phyloP scores from a whole-genome alignment of 345 rosid species.

The Nephelium lappaceum region DNA sequence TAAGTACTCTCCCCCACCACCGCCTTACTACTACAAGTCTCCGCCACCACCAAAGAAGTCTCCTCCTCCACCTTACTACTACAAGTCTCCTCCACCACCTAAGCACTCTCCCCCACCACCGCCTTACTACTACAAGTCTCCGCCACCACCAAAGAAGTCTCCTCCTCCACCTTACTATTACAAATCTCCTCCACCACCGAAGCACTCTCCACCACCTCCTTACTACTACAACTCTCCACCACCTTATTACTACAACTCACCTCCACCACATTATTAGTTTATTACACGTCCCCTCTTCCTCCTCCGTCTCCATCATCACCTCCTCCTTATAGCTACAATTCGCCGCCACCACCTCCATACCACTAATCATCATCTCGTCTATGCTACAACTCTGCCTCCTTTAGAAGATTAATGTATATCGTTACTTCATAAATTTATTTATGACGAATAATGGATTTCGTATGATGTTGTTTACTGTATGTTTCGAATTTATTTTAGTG shows the following conservation, averaged over 20 bases:
- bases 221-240: not conserved
- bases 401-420: too few species aligned
- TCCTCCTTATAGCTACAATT: too few species aligned
- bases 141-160: not conserved
- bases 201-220: not conserved
- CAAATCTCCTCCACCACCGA: too few species aligned
- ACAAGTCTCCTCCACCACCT: not conserved
- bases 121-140: not conserved
- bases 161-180: too few species aligned
- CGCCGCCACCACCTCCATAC: not conserved
- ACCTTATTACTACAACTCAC: not conserved
- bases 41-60: not conserved
- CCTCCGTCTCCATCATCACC: too few species aligned
- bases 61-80: not conserved
- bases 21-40: not conserved
- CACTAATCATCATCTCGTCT: not conserved
- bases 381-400: not conserved
- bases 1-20: not conserved
- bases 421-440: not conserved
- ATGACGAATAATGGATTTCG: not conserved
- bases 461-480: not conserved
- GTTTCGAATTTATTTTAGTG: not conserved
- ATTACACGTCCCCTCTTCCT: too few species aligned
- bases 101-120: constrained; percentile 6
- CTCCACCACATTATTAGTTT: not conserved